Percentiles rank a stretch among this genome's conserved stretches.
These are phyloP conservation scores for Ophiostoma himal-ulmi DNA, from an alignment of 2,329 filamentous ascomycete genomes.

Conservation along the genomic window DNA sequence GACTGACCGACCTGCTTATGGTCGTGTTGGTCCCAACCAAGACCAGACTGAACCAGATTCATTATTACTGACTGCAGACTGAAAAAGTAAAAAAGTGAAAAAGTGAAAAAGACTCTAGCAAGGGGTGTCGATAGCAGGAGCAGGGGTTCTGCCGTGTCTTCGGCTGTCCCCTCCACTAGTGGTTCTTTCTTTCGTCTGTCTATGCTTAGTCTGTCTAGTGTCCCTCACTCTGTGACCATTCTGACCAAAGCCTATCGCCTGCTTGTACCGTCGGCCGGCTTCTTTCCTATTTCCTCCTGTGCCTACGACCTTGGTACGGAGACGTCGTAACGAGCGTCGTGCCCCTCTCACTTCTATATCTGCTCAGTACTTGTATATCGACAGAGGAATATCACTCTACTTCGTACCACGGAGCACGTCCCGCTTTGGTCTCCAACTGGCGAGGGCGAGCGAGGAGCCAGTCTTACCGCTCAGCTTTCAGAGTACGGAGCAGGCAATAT, in stretches of 20 bases:
- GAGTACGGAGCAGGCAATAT: background rate
- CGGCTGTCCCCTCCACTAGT: constrained; percentile 13
- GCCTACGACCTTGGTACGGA: background rate
- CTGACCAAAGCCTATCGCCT: background rate
- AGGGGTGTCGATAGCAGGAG: background rate
- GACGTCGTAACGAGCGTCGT: background rate
- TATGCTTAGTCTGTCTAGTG: background rate
- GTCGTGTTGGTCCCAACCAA: background rate
- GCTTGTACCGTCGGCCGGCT: background rate
- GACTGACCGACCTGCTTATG: background rate
- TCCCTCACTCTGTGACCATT: background rate
- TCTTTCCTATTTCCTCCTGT: constrained; percentile 9
- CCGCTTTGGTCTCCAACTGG: constrained; percentile 2
- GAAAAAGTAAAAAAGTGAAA: too few species aligned
- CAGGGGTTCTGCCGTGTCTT: constrained; percentile 10
- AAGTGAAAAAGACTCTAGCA: too few species aligned
- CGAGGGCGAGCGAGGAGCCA: background rate
- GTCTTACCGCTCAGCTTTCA: background rate
- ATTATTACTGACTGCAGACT: background rate
- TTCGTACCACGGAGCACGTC: constrained; percentile 12
- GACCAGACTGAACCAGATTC: background rate
- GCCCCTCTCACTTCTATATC: background rate
- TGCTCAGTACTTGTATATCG: background rate
- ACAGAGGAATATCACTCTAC: background rate
- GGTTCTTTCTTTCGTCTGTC: background rate